phyloP scores from a whole-genome alignment of 73 alveolate genomes.

The Effrenium voratum region DNA sequence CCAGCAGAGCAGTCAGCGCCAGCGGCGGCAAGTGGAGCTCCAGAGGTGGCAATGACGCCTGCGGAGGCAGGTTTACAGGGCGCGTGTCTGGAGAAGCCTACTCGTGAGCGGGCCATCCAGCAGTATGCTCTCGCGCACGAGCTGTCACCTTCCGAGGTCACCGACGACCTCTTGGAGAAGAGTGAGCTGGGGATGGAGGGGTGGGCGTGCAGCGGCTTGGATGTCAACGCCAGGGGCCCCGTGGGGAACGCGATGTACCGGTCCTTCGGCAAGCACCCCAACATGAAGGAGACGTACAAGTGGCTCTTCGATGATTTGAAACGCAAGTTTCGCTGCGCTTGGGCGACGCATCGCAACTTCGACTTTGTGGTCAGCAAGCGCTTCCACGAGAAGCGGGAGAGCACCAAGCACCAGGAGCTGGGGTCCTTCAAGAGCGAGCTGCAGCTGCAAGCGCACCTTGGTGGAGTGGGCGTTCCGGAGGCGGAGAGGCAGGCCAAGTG shows the following conservation, averaged over 20 bases:
- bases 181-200: neutral
- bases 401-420: conserved; percentile 15
- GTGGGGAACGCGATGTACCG: neutral
- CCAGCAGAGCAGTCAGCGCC: too few species aligned
- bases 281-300: neutral
- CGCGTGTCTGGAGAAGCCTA: neutral
- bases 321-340: neutral
- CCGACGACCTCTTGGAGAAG: neutral
- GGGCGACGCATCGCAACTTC: neutral
- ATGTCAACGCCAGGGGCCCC: neutral
- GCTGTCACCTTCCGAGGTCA: neutral
- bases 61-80: too few species aligned
- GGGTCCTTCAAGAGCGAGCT: neutral
- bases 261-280: neutral
- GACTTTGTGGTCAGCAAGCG: neutral
- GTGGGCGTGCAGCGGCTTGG: conserved; percentile 13
- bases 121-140: neutral
- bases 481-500: neutral
- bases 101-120: neutral
- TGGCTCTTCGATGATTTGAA: conserved; percentile 34
- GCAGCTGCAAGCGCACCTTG: neutral
- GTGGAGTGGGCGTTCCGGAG: conserved; percentile 14
- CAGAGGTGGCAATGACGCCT: too few species aligned
- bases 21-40: too few species aligned
- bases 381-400: neutral